A percentile compares a stretch with the other conserved stretches of the same genome.
Evolutionary conservation across 83 land plant genomes (phyloP).

Genomic region (Picea mariana): DNA sequence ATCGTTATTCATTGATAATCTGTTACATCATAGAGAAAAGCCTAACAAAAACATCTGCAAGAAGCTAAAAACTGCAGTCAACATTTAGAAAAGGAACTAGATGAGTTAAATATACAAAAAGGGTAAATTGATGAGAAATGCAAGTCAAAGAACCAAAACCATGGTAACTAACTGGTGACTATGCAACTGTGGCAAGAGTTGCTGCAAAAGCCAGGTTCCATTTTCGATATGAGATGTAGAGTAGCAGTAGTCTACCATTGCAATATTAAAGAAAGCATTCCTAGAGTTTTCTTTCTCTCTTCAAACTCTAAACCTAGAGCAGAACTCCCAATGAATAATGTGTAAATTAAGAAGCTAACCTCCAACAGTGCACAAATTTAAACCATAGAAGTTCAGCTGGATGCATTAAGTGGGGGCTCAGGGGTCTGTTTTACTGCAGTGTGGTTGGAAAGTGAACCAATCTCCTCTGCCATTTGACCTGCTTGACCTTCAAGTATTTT

Average conservation of each 20-base stretch:
- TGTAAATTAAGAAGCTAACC: neutral
- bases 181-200: neutral
- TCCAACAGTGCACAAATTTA: neutral
- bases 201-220: neutral
- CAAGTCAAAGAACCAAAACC: slow-evolving; percentile 1
- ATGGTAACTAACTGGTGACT: neutral
- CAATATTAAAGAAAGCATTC: neutral
- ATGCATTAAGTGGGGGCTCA: neutral
- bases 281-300: neutral
- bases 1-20: too few relatives aligned
- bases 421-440: neutral
- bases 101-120: neutral
- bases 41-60: too few relatives aligned
- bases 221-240: too few relatives aligned
- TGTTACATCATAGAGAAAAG: too few relatives aligned
- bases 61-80: too few relatives aligned
- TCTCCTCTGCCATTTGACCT: neutral
- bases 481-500: neutral
- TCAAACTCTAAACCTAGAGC: neutral
- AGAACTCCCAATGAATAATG: neutral
- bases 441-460: neutral
- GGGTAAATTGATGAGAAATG: slow-evolving; percentile 2
- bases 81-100: neutral
- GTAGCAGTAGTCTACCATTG: too few relatives aligned
- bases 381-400: neutral